Base-by-base conservation (phyloP, 2,329 filamentous ascomycete genomes). In the Talaromyces albobiverticillius region DNA sequence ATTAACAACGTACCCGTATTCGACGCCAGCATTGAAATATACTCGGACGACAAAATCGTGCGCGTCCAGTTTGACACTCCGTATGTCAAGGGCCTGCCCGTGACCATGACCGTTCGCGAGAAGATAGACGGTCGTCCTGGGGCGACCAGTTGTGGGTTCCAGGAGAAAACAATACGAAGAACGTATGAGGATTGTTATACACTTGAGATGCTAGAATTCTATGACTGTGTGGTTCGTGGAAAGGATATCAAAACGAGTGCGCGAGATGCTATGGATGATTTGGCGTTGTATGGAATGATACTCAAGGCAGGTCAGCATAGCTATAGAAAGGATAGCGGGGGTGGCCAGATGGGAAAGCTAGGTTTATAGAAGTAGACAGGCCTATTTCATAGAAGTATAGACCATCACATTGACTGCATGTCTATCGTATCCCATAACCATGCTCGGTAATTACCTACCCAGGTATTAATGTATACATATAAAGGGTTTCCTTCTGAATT, bases 51-150 rank as follows among this genome's bases (percentile, higher is more conserved):
- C 13, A 85, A 85, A 65, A 76, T 74, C 0, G 79, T 85, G 0
- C 70, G 70, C 2, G 71, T 85, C 16, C 62, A 76, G 26, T 83
- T 79, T 57, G 80, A 85, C 60, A 80, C 78, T 0, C 83, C 83
- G 0, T 85, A 79, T 55, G 69, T 85, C 34, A 84, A 84, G 60
- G 83, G 80, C 0, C 65, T 85, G 2, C 80, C 82, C 0, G 77
- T 79, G 8, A 79, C 71, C 1, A 73, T 83, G 62, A 67, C 65
- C 0, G 67, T 83, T 8, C 62, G 71, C 5, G 79, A 83, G 58
- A 64, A 69, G 41, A 68, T 69, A 32, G 67, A 72, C 10, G 73
- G 67, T 46, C 43, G n/a, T 13, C 23, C 43, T 3, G 25, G n/a
- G 25, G 29, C 25, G 18, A 31, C 11, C 29, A 29, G 22, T 18